Conservation (phyloP, 106 monocot genomes). For the Dendrobium nobile region DNA sequence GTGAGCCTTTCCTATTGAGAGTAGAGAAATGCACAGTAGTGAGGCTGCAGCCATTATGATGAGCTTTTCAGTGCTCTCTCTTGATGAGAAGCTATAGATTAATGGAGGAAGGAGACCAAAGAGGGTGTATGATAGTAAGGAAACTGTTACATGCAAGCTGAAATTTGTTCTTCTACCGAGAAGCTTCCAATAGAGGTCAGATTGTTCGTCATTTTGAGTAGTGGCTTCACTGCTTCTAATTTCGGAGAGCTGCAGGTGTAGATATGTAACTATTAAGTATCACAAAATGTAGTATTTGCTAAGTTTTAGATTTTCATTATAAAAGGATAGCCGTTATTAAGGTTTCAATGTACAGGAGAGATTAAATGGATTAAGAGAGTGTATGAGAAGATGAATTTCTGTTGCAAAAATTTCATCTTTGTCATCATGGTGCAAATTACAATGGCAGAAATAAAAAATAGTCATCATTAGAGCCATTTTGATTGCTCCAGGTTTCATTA, state of each 20-base stretch:
- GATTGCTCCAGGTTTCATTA: too few relatives aligned
- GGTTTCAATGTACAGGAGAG: too few relatives aligned
- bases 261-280: neutral
- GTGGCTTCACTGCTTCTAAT: constrained; percentile 13
- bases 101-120: constrained; percentile 60
- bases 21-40: constrained; percentile 40
- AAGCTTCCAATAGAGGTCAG: constrained; percentile 38
- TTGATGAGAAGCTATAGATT: constrained; percentile 58
- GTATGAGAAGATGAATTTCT: too few relatives aligned
- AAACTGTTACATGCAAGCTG: constrained; percentile 31
- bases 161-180: constrained; percentile 57
- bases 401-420: too few relatives aligned
- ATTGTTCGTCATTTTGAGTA: constrained; percentile 11
- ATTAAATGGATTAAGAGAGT: too few relatives aligned
- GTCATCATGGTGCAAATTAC: too few relatives aligned
- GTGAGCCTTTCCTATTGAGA: constrained; percentile 67
- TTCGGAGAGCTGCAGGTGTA: constrained; percentile 37
- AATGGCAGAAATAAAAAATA: neutral
- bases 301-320: too few relatives aligned
- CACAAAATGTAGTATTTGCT: too few relatives aligned
- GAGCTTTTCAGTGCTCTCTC: constrained; percentile 41
- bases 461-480: too few relatives aligned
- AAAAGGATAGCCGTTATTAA: too few relatives aligned
- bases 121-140: constrained; percentile 51
- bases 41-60: constrained; percentile 46